These are phyloP conservation scores for Tieghemostelium lacteum DNA, from an alignment of 78 protist genomes.

Conservation along the genomic window DNA sequence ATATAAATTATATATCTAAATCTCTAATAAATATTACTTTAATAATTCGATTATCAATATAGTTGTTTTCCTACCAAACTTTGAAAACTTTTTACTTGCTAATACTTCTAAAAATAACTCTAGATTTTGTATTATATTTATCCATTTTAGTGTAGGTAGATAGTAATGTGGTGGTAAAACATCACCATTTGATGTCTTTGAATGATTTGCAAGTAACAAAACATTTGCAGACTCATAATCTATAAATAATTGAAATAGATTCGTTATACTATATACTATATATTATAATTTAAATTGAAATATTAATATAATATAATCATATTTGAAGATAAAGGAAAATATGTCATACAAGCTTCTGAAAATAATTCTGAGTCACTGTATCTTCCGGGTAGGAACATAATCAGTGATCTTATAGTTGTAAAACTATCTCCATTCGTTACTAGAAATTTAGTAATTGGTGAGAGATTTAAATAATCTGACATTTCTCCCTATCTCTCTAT, in stretches of 20 bases:
- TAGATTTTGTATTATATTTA: slow-evolving; percentile 10
- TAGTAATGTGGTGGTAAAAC: slow-evolving; percentile 59
- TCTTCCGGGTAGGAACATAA: slow-evolving; percentile 49
- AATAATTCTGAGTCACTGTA: slow-evolving; percentile 45
- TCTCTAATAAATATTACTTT: slow-evolving; percentile 15
- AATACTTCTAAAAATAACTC: slow-evolving; percentile 37
- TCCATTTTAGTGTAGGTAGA: slow-evolving; percentile 27
- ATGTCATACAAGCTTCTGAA: slow-evolving; percentile 43
- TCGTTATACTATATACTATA: slow-evolving; percentile 11
- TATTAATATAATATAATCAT: not conserved
- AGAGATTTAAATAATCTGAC: not conserved
- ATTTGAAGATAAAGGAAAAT: no score
- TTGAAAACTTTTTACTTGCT: slow-evolving; percentile 23
- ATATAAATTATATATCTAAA: not conserved
- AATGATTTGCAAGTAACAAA: slow-evolving; percentile 8
- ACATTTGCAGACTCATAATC: slow-evolving; percentile 35
- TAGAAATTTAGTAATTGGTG: slow-evolving; percentile 2
- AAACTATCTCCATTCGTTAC: slow-evolving; percentile 30
- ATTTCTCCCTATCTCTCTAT: no score
- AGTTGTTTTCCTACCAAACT: not conserved
- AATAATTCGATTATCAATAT: slow-evolving; percentile 26
- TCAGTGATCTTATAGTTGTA: not conserved
- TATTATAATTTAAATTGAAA: not conserved
- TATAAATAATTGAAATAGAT: slow-evolving; percentile 37
- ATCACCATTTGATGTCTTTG: slow-evolving; percentile 18